These are phyloP conservation scores for Epichloe sibirici DNA, from an alignment of 2,329 filamentous ascomycete species.

Conservation along the genomic window DNA sequence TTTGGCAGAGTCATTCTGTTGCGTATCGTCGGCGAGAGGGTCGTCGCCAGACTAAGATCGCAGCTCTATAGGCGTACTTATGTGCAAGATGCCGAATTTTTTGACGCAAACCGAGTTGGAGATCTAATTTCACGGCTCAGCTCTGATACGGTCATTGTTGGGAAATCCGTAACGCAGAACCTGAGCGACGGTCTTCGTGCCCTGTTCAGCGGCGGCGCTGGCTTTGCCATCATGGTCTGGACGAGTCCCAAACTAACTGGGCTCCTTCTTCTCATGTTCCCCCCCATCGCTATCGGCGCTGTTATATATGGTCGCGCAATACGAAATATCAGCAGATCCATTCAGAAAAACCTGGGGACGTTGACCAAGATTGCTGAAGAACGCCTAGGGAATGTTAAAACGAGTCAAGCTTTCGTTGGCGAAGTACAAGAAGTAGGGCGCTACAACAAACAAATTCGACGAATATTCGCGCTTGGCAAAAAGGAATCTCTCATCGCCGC, in stretches of 20 bases:
- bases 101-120: constrained; percentile 92
- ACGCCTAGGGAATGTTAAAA: constrained; percentile 91
- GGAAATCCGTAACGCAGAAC: constrained; percentile 97
- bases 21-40: constrained; percentile 86
- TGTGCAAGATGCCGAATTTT: constrained; percentile 97
- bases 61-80: constrained; percentile 86
- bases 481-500: constrained; percentile 80
- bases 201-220: constrained; percentile 78
- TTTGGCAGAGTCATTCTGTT: constrained; percentile 90
- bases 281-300: constrained; percentile 84
- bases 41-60: constrained; percentile 80
- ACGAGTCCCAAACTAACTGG: constrained; percentile 84
- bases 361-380: constrained; percentile 97
- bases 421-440: constrained; percentile 81
- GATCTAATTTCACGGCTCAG: constrained; percentile 92
- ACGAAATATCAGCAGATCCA: constrained; percentile 77
- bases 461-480: constrained; percentile 81
- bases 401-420: constrained; percentile 89
- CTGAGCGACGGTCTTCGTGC: constrained; percentile 90
- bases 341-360: constrained; percentile 86
- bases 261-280: constrained; percentile 75
- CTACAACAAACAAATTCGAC: constrained; percentile 85
- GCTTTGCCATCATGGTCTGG: constrained; percentile 90
- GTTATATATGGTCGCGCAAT: constrained; percentile 87
- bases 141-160: constrained; percentile 94